Evolutionary conservation across 2,329 filamentous ascomycete genomes (phyloP).

Genomic region (Pseudophaeomoniella oleicola): DNA sequence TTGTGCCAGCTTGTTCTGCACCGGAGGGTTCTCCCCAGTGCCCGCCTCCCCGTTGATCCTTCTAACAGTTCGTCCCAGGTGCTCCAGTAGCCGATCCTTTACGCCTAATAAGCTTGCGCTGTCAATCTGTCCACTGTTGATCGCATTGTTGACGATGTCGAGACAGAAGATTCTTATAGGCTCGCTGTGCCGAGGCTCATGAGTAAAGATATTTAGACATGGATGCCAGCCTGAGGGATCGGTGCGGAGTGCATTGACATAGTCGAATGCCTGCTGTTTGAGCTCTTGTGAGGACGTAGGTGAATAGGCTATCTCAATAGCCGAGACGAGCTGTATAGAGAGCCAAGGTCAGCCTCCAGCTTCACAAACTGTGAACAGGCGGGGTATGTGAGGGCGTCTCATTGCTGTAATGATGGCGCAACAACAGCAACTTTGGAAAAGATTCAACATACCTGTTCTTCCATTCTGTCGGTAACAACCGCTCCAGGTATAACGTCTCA

Average conservation of each 20-base stretch:
- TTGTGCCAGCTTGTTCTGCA: conserved; percentile 96
- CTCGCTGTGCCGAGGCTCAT: conserved; percentile 60
- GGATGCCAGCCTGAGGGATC: conserved; percentile 83
- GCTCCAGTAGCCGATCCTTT: conserved; percentile 67
- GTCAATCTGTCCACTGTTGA: conserved; percentile 67
- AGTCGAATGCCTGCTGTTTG: conserved; percentile 57
- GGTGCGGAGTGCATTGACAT: conserved; percentile 56
- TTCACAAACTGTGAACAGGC: conserved; percentile 57
- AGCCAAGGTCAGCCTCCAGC: conserved; percentile 49
- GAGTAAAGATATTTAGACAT: conserved; percentile 73
- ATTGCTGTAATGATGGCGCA: no score
- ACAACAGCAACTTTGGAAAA: no score
- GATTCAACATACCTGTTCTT: neutral
- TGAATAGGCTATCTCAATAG: conserved; percentile 87
- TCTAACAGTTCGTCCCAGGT: conserved; percentile 63
- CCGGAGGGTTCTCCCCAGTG: conserved; percentile 43
- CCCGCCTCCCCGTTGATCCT: conserved; percentile 20
- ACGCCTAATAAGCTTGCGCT: conserved; percentile 57
- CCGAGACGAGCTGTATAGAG: conserved; percentile 22
- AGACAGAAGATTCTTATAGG: conserved; percentile 79
- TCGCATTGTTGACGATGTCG: conserved; percentile 84
- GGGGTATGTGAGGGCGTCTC: conserved; percentile 55
- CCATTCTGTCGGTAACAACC: no score
- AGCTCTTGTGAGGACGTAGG: conserved; percentile 59
- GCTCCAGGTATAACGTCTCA: no score